These are phyloP conservation scores for Pseudopithomyces chartarum DNA, from an alignment of 2,329 filamentous ascomycete genomes.

Conservation along the genomic window DNA sequence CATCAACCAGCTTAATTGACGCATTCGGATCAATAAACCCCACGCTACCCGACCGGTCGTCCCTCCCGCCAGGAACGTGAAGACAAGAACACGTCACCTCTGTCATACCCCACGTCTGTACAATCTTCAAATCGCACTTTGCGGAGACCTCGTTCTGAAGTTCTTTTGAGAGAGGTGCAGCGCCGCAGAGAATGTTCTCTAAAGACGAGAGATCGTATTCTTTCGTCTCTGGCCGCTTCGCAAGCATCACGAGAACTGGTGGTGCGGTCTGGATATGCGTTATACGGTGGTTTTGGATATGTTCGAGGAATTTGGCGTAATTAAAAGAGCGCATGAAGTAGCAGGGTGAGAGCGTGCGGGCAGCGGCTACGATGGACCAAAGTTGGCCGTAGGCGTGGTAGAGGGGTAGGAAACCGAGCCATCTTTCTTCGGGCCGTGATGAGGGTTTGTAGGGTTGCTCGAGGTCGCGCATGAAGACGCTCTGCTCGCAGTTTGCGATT, in stretches of 20 bases:
- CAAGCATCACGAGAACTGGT: slow-evolving; percentile 45
- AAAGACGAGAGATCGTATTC: slow-evolving; percentile 40
- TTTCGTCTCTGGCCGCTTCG: slow-evolving; percentile 42
- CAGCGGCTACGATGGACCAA: slow-evolving; percentile 45
- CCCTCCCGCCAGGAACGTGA: slow-evolving; percentile 42
- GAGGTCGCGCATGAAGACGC: slow-evolving; percentile 46
- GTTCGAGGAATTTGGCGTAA: slow-evolving; percentile 38
- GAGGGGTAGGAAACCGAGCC: slow-evolving; percentile 50
- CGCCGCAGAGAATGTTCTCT: slow-evolving; percentile 44
- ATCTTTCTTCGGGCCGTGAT: slow-evolving; percentile 33
- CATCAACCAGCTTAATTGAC: slow-evolving; percentile 46
- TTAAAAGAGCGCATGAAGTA: slow-evolving; percentile 49
- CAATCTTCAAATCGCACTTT: slow-evolving; percentile 40
- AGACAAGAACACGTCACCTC: slow-evolving; percentile 45
- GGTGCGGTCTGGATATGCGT: slow-evolving; percentile 49
- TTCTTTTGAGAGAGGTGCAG: slow-evolving; percentile 45
- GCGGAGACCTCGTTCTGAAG: slow-evolving; percentile 47
- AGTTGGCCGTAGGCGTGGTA: slow-evolving; percentile 52
- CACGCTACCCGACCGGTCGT: slow-evolving; percentile 41
- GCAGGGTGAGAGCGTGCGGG: slow-evolving; percentile 38
- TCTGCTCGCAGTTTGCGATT: slow-evolving; percentile 47
- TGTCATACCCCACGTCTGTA: slow-evolving; percentile 49
- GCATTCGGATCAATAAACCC: slow-evolving; percentile 45
- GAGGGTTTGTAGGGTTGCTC: slow-evolving; percentile 29
- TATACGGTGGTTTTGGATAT: slow-evolving; percentile 43